phyloP scores from a whole-genome alignment of 2,329 filamentous ascomycete genomes.

The Graphium sp. region DNA sequence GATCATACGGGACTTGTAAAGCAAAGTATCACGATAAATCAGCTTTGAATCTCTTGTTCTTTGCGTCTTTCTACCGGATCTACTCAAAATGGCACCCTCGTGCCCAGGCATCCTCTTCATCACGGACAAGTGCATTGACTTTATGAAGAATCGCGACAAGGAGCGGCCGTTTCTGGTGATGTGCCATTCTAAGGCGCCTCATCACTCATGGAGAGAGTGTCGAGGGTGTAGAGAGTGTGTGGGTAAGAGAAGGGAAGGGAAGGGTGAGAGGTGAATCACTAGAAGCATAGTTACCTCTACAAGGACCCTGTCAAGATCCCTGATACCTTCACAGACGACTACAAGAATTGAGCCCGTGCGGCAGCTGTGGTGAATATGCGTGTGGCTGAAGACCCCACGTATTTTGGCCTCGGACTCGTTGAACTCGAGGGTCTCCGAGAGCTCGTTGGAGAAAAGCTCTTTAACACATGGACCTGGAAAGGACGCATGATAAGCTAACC shows the following conservation, averaged over 20 bases:
- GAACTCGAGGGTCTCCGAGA: constrained; percentile 29
- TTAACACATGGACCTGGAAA: no score
- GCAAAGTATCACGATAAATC: no score
- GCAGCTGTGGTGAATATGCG: constrained; percentile 32
- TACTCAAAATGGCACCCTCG: no score
- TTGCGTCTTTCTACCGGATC: no score
- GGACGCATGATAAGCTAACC: no score
- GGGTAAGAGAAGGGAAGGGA: no score
- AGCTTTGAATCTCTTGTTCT: no score
- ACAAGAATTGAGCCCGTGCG: constrained; percentile 32
- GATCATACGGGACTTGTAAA: no score
- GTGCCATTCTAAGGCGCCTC: constrained; percentile 39
- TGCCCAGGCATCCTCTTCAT: no score
- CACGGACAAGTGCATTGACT: constrained; percentile 28
- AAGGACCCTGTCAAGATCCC: constrained; percentile 25
- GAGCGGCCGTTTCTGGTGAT: constrained; percentile 32
- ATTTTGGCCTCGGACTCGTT: constrained; percentile 29
- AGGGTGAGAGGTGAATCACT: constrained; percentile 30
- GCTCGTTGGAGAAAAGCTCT: constrained; percentile 17
- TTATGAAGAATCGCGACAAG: constrained; percentile 15
- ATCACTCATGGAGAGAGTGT: constrained; percentile 33
- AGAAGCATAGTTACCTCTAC: constrained; percentile 29
- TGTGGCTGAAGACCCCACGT: constrained; percentile 31
- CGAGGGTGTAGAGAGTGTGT: no score
- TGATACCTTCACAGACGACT: constrained; percentile 34